Base-by-base conservation (phyloP, 176 grass and related monocot genomes). In the Melocanna baccifera region DNA sequence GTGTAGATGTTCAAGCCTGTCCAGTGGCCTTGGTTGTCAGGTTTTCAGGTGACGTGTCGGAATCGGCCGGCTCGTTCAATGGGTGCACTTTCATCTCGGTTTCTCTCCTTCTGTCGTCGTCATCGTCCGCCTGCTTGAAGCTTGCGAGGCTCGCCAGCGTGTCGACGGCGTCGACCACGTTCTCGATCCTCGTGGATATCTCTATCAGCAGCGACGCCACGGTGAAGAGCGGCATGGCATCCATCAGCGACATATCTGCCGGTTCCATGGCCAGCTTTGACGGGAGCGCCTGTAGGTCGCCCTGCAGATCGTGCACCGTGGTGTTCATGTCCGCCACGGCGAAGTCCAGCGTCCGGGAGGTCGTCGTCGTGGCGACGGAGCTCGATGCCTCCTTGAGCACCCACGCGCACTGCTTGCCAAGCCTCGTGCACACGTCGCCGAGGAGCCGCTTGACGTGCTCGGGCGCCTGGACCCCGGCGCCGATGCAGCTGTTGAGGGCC, bases 231-330 rank as follows among this genome's bases (percentile, higher is more conserved):
- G 93, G 91, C 84, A 93, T 77, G 43, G 76, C 83, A 29, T 91
- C 92, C 41, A 83, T 84, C 67, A 93, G 69, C 29, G 81, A 84
- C 59, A 69, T 50, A 66, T 83, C 77, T 11, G 67, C 34, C 48
- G 57, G 18, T 47, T 69, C 69, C 9, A 29, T 58, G 23, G 75
- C 71, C 26, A 97, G 75, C 59, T 57, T 67, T 34, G 53, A 81
- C 62, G 95, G 91, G 25, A 98, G 89, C 8, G 86, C 64, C 73
- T 75, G 87, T 22, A 98, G 22, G 28, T 89, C 96, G 22, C 59
- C 82, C 59, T 92, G 93, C 70, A 98, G 82, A 75, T 95, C 96
- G 40, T 92, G 87, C 55, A 95, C 96, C 0, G 89, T 89, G 36
- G 78, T 81, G 78, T 85, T 90, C 96, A 95, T 95, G 22, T 93